Base-by-base conservation (phyloP, 1,139 yeast genomes). In the Petasospora fabianii region DNA sequence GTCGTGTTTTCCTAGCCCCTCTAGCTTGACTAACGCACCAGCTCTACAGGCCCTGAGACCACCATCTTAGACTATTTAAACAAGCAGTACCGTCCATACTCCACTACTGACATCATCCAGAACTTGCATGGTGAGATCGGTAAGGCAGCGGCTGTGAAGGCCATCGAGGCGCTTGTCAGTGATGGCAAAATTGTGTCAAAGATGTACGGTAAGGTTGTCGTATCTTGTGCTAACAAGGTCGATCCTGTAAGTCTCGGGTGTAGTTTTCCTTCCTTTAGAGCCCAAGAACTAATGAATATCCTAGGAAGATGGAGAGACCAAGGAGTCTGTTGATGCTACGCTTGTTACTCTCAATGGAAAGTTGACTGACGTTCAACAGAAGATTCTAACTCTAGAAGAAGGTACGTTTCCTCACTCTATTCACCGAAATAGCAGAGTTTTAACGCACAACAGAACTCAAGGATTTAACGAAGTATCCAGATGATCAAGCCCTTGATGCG, bases 81-180 rank as follows among this genome's bases (percentile, higher is more conserved):
- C 36, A 45, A 48, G 4, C 68, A 61, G 50, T 68, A 68, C 51
- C 58, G 68, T 35, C 73, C 70, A 9, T 63, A 65, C 41, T 62
- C 69, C 2, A 58, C 61, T 4, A 55, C 56, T 17, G 71, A 67
- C 46, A 56, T 67, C 30, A 47, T 58, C 27, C 57, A 59, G 34
- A 67, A 67, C 44, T 48, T 67, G 32, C 69, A 65, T 38, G 62
- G 60, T 15, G 46, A 53, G 9, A 33, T 63, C 3, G 44, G 57
- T 5, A 65, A 64, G 39, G 32, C 59, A 1, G 56, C 51, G 6
- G 58, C 61, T 26, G 41, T 46, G 5, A 57, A 54, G 27, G 56
- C 62, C 2, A 36, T 67, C 20, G 62, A 62, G 2, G 34, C 48
- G 3, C 50, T 67, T 16, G 55, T 59, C 3, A 36, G 40, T 2